These are phyloP conservation scores for Fusarium pseudonygamai DNA, from an alignment of 2,329 filamentous ascomycete species.

Conservation along the genomic window DNA sequence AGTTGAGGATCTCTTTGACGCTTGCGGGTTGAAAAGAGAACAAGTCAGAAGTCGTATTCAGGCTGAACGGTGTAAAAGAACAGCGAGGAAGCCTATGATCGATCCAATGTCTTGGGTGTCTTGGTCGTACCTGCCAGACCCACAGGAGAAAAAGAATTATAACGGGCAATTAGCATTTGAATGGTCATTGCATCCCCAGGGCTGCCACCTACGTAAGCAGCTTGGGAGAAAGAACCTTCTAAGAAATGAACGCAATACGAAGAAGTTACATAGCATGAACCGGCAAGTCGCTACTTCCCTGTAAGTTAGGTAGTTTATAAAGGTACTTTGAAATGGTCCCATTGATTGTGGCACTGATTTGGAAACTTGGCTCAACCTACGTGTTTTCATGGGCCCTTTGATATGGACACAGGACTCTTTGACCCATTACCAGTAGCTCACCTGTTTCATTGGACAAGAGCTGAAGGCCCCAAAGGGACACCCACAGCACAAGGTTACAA, in stretches of 20 bases:
- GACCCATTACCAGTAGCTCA: not conserved
- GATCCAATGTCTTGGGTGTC: not conserved
- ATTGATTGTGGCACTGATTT: not conserved
- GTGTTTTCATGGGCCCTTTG: not conserved
- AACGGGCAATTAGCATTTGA: not conserved
- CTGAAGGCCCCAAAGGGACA: not conserved
- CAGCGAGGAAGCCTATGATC: not conserved
- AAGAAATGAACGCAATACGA: not conserved
- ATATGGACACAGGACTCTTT: not conserved
- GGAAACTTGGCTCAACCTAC: not conserved
- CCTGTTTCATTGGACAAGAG: conserved; percentile 5
- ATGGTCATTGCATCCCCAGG: not conserved
- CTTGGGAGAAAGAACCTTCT: not conserved
- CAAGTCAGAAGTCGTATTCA: not conserved
- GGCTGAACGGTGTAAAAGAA: not conserved
- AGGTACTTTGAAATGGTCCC: not conserved
- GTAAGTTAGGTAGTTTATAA: not conserved
- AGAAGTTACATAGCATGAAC: not conserved
- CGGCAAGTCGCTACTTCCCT: not conserved
- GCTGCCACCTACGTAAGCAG: not conserved
- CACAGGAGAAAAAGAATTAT: not conserved
- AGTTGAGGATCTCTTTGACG: not conserved
- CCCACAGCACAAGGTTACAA: not conserved
- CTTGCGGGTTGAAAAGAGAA: conserved; percentile 1
- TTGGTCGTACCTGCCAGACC: not conserved